phyloP scores from a whole-genome alignment of 768 basidiomycete species.

The Tephrocybe sp. region DNA sequence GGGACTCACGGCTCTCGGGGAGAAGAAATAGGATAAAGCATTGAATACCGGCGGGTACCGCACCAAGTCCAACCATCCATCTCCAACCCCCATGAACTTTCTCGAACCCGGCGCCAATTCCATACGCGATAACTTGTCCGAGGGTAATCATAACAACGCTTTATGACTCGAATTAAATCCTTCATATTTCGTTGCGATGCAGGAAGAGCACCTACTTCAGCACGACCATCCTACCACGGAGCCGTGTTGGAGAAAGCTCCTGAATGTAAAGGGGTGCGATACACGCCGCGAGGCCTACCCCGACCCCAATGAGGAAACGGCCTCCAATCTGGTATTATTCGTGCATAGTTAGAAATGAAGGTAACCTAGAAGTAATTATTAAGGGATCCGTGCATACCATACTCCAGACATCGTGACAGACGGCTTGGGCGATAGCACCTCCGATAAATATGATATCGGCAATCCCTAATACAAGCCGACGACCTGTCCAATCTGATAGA shows the following conservation, averaged over 20 bases:
- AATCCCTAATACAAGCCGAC: slow-evolving; percentile 59
- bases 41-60: slow-evolving; percentile 65
- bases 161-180: neutral
- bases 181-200: neutral
- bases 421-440: slow-evolving; percentile 70
- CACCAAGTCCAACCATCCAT: slow-evolving; percentile 81
- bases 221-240: slow-evolving; percentile 76
- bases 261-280: slow-evolving; percentile 83
- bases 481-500: slow-evolving; percentile 68
- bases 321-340: slow-evolving; percentile 50
- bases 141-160: slow-evolving; percentile 77
- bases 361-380: no score
- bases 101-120: slow-evolving; percentile 65
- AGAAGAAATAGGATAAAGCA: slow-evolving; percentile 58
- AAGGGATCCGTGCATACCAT: slow-evolving; percentile 49
- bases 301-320: slow-evolving; percentile 71
- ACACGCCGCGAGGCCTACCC: slow-evolving; percentile 74
- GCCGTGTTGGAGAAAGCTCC: slow-evolving; percentile 72
- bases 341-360: neutral
- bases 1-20: slow-evolving; percentile 76
- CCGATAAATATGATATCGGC: slow-evolving; percentile 74
- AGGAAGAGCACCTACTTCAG: slow-evolving; percentile 45
- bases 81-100: slow-evolving; percentile 67
- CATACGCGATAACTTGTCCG: slow-evolving; percentile 79
- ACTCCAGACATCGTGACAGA: slow-evolving; percentile 63